phyloP scores from a whole-genome alignment of 129 eudicot species.

The Flaveria bidentis region DNA sequence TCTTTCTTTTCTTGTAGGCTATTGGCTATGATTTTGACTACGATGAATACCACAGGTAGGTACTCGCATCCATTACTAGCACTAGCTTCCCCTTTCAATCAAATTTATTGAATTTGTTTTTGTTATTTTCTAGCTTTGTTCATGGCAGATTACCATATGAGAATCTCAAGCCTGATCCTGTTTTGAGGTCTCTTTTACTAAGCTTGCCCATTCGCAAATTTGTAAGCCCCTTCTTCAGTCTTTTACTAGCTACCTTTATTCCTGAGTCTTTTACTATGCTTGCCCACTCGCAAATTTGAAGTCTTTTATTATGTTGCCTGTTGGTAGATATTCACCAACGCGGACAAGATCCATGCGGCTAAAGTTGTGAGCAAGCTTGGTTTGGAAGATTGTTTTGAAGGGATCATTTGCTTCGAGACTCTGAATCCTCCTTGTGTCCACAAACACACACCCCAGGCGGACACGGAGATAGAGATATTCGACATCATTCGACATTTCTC shows the following conservation, averaged over 20 bases:
- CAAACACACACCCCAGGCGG: conserved; percentile 54
- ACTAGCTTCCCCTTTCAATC: too few relatives aligned
- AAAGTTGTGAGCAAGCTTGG: conserved; percentile 69
- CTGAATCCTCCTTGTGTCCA: conserved; percentile 54
- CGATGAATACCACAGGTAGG: conserved; percentile 95
- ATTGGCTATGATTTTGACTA: conserved; percentile 94
- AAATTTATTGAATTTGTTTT: not conserved
- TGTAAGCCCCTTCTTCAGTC: conserved; percentile 40
- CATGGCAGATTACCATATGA: conserved; percentile 96
- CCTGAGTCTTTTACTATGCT: not conserved
- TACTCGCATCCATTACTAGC: too few relatives aligned
- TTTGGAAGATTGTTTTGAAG: conserved; percentile 83
- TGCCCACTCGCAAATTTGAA: too few relatives aligned
- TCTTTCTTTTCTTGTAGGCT: conserved; percentile 45
- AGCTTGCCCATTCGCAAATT: conserved; percentile 89
- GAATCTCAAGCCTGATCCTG: conserved; percentile 88
- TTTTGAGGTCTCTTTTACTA: conserved; percentile 65
- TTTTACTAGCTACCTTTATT: too few relatives aligned
- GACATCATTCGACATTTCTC: conserved; percentile 79
- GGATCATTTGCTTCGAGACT: conserved; percentile 87
- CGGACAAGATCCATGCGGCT: conserved; percentile 71
- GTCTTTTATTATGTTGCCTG: not conserved
- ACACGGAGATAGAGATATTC: conserved; percentile 71
- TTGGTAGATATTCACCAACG: conserved; percentile 82
- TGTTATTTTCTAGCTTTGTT: conserved; percentile 54